Percentiles rank a stretch among this genome's conserved stretches.
phyloP scores from a whole-genome alignment of 2,329 filamentous ascomycete species.

The Tricladium varicosporioides region DNA sequence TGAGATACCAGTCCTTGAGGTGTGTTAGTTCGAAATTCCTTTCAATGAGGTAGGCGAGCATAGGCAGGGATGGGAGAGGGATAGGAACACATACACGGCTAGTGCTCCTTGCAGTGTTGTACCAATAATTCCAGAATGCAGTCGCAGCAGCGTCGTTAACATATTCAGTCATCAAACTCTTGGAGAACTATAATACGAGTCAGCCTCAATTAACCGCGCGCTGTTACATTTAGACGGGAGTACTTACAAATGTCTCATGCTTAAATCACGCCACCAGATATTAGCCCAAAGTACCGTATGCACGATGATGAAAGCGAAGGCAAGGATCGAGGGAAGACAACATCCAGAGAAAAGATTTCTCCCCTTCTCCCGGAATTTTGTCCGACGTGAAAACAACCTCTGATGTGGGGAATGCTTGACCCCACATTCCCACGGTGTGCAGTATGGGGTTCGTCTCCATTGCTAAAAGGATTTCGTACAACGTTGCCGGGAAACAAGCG shows the following conservation, averaged over 20 bases:
- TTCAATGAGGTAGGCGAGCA: background rate
- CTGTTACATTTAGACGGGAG: background rate
- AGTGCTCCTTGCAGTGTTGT: constrained; percentile 2
- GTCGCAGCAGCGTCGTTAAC: constrained; percentile 10
- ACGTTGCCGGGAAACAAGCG: too few relatives aligned
- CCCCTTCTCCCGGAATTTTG: too few relatives aligned
- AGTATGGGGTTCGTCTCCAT: too few relatives aligned
- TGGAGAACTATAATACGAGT: constrained; percentile 16
- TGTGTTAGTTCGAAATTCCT: background rate
- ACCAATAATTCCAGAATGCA: constrained; percentile 17
- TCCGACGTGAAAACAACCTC: too few relatives aligned
- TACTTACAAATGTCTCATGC: constrained; percentile 22
- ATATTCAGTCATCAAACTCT: constrained; percentile 18
- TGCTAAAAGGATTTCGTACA: too few relatives aligned
- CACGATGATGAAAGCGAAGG: background rate
- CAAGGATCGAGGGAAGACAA: background rate
- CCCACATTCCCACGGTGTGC: too few relatives aligned
- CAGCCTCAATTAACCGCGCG: background rate
- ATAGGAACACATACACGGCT: background rate
- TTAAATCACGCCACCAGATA: background rate
- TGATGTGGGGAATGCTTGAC: too few relatives aligned
- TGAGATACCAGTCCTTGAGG: constrained; percentile 20
- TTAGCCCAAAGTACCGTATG: background rate
- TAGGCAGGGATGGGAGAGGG: background rate
- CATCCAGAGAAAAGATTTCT: too few relatives aligned